phyloP scores from a whole-genome alignment of 768 basidiomycete genomes.

The Tricholoma terreum region DNA sequence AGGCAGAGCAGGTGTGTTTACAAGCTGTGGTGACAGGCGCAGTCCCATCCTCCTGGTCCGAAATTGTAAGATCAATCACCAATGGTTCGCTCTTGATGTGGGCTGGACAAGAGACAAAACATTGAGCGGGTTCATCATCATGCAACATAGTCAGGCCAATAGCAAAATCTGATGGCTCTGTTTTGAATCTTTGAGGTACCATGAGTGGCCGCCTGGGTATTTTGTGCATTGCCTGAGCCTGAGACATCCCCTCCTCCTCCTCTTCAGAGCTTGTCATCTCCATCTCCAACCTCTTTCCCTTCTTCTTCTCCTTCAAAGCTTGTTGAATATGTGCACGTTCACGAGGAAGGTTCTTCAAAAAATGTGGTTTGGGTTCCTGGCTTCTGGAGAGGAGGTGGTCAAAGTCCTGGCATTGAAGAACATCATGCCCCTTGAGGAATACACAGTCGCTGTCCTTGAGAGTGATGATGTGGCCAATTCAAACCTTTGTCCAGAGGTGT shows the following conservation, averaged over 20 bases:
- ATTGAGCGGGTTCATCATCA: neutral
- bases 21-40: neutral
- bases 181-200: neutral
- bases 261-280: neutral
- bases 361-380: neutral
- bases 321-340: neutral
- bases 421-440: constrained; percentile 1
- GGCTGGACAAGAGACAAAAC: neutral
- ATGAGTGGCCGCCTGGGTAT: neutral
- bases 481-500: constrained; percentile 2
- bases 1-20: neutral
- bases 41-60: neutral
- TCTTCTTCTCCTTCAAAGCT: neutral
- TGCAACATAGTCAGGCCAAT: neutral
- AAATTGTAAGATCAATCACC: neutral
- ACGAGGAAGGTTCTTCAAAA: neutral
- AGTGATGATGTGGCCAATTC: neutral
- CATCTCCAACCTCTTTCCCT: neutral
- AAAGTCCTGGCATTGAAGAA: neutral
- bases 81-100: neutral
- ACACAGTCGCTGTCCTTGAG: constrained; percentile 1
- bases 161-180: neutral
- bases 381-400: neutral
- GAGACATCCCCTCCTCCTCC: neutral
- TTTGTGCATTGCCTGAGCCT: neutral